phyloP scores from a whole-genome alignment of 768 basidiomycete genomes.

The Trametes maxima region DNA sequence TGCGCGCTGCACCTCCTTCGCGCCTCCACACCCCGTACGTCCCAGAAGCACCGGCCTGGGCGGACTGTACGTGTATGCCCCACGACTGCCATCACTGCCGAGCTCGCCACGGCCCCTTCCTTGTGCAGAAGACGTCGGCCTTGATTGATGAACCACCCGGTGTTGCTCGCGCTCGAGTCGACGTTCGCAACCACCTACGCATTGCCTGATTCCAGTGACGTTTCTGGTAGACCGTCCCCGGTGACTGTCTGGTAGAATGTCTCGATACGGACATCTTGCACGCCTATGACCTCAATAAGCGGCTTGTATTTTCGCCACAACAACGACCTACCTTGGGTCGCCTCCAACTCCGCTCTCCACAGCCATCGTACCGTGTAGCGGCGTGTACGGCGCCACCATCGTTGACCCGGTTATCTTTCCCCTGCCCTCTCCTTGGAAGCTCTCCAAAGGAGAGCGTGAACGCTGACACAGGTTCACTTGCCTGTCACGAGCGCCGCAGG shows the following conservation, averaged over 20 bases:
- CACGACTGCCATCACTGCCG: slow-evolving; percentile 19
- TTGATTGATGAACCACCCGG: slow-evolving; percentile 18
- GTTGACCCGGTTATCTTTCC: slow-evolving; percentile 17
- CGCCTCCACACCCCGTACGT: slow-evolving; percentile 15
- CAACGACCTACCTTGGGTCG: not conserved
- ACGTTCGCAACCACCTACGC: slow-evolving; percentile 3
- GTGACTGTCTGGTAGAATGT: too few species aligned
- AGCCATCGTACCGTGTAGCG: slow-evolving; percentile 6
- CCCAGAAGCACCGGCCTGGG: slow-evolving; percentile 19
- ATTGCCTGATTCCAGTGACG: not conserved
- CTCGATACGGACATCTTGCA: too few species aligned
- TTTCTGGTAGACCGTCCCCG: not conserved
- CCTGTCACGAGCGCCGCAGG: slow-evolving; percentile 21
- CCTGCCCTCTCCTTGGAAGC: slow-evolving; percentile 1
- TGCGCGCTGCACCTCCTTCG: slow-evolving; percentile 3
- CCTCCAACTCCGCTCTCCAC: slow-evolving; percentile 7
- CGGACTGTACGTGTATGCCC: slow-evolving; percentile 19
- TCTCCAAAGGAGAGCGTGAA: slow-evolving; percentile 6
- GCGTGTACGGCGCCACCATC: slow-evolving; percentile 20
- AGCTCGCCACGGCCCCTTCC: slow-evolving; percentile 4
- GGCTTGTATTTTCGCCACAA: slow-evolving; percentile 1
- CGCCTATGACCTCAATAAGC: not conserved
- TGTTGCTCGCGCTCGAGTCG: not conserved
- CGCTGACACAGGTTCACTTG: slow-evolving; percentile 19
- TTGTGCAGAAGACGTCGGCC: not conserved